These are phyloP conservation scores for Eucalyptus dawsonii DNA, from an alignment of 345 rosid genomes.

Conservation along the genomic window DNA sequence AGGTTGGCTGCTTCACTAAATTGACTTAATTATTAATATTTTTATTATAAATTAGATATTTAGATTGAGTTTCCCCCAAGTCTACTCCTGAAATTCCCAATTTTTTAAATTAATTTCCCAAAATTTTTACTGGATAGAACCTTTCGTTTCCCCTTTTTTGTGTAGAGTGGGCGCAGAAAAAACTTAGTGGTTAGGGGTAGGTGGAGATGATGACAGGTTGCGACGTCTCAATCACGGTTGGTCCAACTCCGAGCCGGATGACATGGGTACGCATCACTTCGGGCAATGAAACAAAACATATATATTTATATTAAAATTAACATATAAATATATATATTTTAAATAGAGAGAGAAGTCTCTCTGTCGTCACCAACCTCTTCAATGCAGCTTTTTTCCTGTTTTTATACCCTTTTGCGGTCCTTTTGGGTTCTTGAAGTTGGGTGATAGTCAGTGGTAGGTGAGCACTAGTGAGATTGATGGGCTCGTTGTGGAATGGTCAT, in stretches of 20 bases:
- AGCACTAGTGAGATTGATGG: background rate
- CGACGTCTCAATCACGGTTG: background rate
- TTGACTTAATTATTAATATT: background rate
- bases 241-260: background rate
- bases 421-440: background rate
- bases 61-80: background rate
- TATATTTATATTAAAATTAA: background rate
- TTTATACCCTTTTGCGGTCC: too few relatives aligned
- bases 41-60: background rate
- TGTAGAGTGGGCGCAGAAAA: background rate
- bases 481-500: background rate
- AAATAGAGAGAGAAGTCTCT: background rate
- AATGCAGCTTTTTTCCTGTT: background rate
- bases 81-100: background rate
- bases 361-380: background rate
- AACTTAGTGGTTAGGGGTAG: conserved; percentile 51
- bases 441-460: background rate
- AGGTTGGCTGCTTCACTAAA: background rate
- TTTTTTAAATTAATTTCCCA: background rate
- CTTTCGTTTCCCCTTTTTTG: background rate
- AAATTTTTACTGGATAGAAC: background rate
- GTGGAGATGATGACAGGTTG: conserved; percentile 46
- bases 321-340: background rate
- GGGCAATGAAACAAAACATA: background rate
- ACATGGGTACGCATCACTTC: background rate